A percentile compares a stretch with the other conserved stretches of the same genome.
Evolutionary conservation across 441 rosid genomes (phyloP).

Genomic region (Omphalea diandra): DNA sequence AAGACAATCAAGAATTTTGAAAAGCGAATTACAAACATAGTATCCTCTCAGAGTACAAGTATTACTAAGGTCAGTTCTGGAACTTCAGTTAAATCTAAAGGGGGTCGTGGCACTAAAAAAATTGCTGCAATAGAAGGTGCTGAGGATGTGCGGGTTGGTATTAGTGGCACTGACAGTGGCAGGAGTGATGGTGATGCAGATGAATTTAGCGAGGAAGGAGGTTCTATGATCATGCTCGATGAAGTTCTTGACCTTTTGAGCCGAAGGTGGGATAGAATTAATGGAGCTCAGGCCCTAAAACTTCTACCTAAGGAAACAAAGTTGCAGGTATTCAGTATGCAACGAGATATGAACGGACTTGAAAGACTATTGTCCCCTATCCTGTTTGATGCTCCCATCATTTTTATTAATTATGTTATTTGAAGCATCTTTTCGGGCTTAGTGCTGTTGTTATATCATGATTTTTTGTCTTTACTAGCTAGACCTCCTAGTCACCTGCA

Average conservation of each 20-base stretch:
- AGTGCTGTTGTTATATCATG: not conserved
- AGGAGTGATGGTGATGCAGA: slow-evolving; percentile 92
- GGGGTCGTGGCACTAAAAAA: slow-evolving; percentile 75
- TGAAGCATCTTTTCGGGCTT: not conserved
- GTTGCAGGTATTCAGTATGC: slow-evolving; percentile 57
- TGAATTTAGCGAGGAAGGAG: slow-evolving; percentile 75
- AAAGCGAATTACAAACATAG: slow-evolving; percentile 70
- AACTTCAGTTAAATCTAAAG: slow-evolving; percentile 54
- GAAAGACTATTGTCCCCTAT: not conserved
- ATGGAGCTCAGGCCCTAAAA: slow-evolving; percentile 97
- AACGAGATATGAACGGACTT: not conserved
- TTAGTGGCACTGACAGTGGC: slow-evolving; percentile 79
- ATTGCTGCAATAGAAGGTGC: slow-evolving; percentile 93
- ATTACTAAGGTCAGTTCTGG: slow-evolving; percentile 46
- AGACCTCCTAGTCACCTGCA: not conserved
- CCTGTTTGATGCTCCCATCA: not conserved
- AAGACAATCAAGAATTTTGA: slow-evolving; percentile 85
- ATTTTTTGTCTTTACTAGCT: not conserved
- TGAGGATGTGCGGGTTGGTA: slow-evolving; percentile 62
- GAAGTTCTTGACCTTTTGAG: slow-evolving; percentile 91
- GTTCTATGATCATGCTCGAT: slow-evolving; percentile 77
- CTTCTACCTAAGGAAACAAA: slow-evolving; percentile 96
- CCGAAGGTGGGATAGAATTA: slow-evolving; percentile 94
- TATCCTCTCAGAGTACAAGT: slow-evolving; percentile 55
- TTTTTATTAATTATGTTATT: not conserved